Evolutionary conservation across 108 stramenopile genomes (phyloP), one percentile per base, ranked within the genome.

Genomic region (Stephanodiscus triporus): DNA sequence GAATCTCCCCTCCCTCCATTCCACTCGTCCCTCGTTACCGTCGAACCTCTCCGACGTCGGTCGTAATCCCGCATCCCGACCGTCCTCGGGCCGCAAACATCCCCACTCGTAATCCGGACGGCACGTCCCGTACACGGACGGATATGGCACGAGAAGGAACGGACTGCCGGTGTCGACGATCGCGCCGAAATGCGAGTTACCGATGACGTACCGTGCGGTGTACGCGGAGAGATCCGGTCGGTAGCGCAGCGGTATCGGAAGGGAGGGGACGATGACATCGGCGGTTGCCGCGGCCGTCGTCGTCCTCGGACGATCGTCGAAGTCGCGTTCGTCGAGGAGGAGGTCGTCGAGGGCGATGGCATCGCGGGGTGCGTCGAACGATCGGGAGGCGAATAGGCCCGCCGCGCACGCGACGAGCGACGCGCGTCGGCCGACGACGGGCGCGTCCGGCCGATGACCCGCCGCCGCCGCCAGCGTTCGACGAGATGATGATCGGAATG

Each of bases 91-190:
- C 30, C 76, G 61, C 36, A 72, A 72, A 43, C 76, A 77, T 9
- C 76, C 76, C 70, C 71, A 77, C 23, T 29, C 30, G 30, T 77
- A 72, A 23, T 72, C 70, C 26, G 62, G 56, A n/a, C 49, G 36
- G 37, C 71, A 77, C 10, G 76, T 72, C 27, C 66, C 61, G 20
- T 8, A 6, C 24, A 0, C 20, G 14, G 51, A 20, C 53, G 67
- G 75, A 0, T 4, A 4, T 5, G 76, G 78, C 8, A 79, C 78
- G 14, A 79, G 24, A 16, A 79, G 50, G 48, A 79, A 79, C 16
- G 78, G 78, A 14, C 56, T 59, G 34, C 78, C 78, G 9, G 78
- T 79, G 37, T 79, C 78, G 20, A 79, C 27, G 27, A 79, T 75
- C 11, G 78, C 78, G 38, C 78, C 73, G 37, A 79, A 79, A 19